Evolutionary conservation across 2,329 filamentous ascomycete species (phyloP), one percentile per base, ranked within the genome.

Genomic region (Pseudopyricularia cyperi): DNA sequence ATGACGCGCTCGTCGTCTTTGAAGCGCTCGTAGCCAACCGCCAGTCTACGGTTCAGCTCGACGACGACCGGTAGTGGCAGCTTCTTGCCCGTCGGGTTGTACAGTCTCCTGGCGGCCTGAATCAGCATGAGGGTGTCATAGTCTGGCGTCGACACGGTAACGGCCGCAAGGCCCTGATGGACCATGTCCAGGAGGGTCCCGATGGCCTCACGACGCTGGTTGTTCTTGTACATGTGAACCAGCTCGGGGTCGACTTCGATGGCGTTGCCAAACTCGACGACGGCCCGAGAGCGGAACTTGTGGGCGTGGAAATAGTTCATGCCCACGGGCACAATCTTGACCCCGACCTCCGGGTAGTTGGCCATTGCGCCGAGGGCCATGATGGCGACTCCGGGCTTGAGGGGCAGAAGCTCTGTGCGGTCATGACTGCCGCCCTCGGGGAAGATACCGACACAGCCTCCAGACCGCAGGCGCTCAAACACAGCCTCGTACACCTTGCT

Each of bases 281-380:
- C 91, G 34, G 91, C 93, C 64, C 93, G 81, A 57, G 91, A 97
- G 46, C 91, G 85, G 69, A 98, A 98, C 67, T 97, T 98, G 75
- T 98, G 91, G 0, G 91, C 87, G 68, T 97, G 91, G 70, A 98
- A 98, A 69, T 98, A 98, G 68, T 98, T 98, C 91, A 98, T 96
- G 60, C 91, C 91, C 50, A 93, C 90, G 3, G 93, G 93, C 24
- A 98, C 88, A 60, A 98, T 96, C 68, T 90, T 94, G 55, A 98
- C 73, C 30, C 87, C 89, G 63, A 88, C 95, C 57, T 91, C 77
- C 3, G 90, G 90, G 55, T 90, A 82, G 53, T 89, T 83, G 5
- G 87, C 89, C 50, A 97, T 74, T 1, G 93, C 85, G 37, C 91
- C 91, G 34, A 98, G 77, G 12, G 91, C 93, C 91, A 98, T 98